Base-by-base conservation (phyloP, 192 early-diverging fungal genomes). In the Backusella westeae region DNA sequence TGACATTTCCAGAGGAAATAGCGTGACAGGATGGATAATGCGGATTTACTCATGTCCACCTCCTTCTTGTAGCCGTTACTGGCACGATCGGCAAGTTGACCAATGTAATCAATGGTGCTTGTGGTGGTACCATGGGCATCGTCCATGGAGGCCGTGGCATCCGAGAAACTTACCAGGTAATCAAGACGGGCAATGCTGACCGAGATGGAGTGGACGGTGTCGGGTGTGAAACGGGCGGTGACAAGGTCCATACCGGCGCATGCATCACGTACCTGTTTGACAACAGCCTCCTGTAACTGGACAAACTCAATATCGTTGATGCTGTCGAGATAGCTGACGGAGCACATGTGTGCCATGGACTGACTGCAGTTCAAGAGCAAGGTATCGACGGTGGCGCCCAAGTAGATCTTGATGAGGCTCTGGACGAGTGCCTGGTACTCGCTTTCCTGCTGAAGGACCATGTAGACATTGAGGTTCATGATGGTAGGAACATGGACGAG, bases 351-450 rank as follows among this genome's bases (percentile, higher is more conserved):
- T 8, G 78, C 75, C 5, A 89, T 67, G 26, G 84, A 79, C 39
- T 59, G 34, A n/a, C 81, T 82, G 34, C 86, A 87, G 34, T 83
- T 75, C 26, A 46, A 42, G 10, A 87, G 77, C 4, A 89, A 80
- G 6, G 79, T 72, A 10, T 81, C 67, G 12, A 79, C 59, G 1
- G 77, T 86, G 14, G 85, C 78, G 36, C 82, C 81, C 41, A 82
- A 74, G 69, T 82, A 89, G 19, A 86, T 73, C 52, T 83, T 82
- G 68, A 81, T 77, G 10, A 87, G 74, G 36, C 83, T 79, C 17
- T 87, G 82, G 6, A 89, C 73, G 34, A 89, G 53, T 23, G 79
- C 79, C 44, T 87, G 83, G 44, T 81, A 89, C 32, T 85, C 80
- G 79, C 82, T 70, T 71, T 76, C 42, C 77, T 84, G 81, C 8